phyloP scores from a whole-genome alignment of 441 rosid genomes.

The Mallotus repandus region DNA sequence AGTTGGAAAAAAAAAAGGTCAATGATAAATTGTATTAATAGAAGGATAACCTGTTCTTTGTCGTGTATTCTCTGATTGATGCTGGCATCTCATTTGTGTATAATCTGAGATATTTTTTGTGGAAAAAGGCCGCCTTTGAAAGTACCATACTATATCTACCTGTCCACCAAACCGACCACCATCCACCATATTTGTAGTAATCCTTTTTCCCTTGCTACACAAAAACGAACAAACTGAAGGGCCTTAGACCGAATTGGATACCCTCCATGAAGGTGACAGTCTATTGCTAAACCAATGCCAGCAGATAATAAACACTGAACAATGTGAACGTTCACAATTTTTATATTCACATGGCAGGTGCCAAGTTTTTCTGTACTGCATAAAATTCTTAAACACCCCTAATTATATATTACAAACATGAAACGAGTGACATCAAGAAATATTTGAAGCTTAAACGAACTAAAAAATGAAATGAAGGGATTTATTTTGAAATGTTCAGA shows the following conservation, averaged over 20 bases:
- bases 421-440: background rate
- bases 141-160: conserved; percentile 94
- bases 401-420: background rate
- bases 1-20: background rate
- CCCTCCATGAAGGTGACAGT: background rate
- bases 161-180: conserved; percentile 99
- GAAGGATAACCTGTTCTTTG: conserved; percentile 61
- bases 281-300: background rate
- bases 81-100: conserved; percentile 81
- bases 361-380: background rate
- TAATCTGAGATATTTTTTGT: conserved; percentile 75
- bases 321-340: background rate
- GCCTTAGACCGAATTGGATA: background rate
- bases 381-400: background rate
- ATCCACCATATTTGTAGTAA: conserved; percentile 67
- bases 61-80: conserved; percentile 61
- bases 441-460: too few species aligned
- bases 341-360: background rate
- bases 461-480: too few species aligned
- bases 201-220: conserved; percentile 56
- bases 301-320: background rate
- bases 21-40: background rate
- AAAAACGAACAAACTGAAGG: background rate
- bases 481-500: background rate
- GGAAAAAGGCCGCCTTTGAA: conserved; percentile 95